Evolutionary conservation across 495 filamentous ascomycete genomes (phyloP), one percentile per base, ranked within the genome.

Genomic region (Monascus purpureus): DNA sequence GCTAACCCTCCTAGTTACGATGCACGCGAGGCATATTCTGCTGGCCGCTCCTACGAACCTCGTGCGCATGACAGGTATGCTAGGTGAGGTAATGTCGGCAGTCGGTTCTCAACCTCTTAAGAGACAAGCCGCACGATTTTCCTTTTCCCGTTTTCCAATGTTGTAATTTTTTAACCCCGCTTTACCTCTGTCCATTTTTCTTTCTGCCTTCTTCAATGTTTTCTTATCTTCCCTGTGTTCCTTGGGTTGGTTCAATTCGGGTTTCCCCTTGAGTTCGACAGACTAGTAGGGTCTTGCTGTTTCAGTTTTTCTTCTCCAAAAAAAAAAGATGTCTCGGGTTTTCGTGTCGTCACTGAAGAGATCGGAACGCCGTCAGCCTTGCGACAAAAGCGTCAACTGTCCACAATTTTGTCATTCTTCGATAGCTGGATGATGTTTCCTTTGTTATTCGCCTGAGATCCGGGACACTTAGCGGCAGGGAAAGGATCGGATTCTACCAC

Each of bases 21-120:
- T 25, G 43, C 69, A 32, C 63, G 63, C 40, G 76, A 77, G 22
- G 54, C 57, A 39, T 73, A 78, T 37, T 77, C 76, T 43, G 59
- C 66, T 56, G 46, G 55, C 44, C 53, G 64, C 40, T 67, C 69
- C 44, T 69, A 72, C 45, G 69, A 72, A 31, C 44, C 49, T 29
- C 61, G 59, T 42, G 55, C 37, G 16, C 60, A 65, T 39, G 62
- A 67, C 32, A 50, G 62, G 24, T 67, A 67, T 42, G 61, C 57
- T 65, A 65, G 55, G 52, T 48, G 32, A 30, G 6, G 17, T 19
- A 27, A 32, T 35, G 27, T 25, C 23, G 18, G 17, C 22, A 25
- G 28, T 39, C 27, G 29, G 31, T 16, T 20, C 16, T 41, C 34
- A 17, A 11, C 13, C 8, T 29, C 16, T 7, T 8, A 7, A 14